Evolutionary conservation across 2,329 filamentous ascomycete genomes (phyloP), one percentile per base, ranked within the genome.

Genomic region (Bretziella fagacearum): DNA sequence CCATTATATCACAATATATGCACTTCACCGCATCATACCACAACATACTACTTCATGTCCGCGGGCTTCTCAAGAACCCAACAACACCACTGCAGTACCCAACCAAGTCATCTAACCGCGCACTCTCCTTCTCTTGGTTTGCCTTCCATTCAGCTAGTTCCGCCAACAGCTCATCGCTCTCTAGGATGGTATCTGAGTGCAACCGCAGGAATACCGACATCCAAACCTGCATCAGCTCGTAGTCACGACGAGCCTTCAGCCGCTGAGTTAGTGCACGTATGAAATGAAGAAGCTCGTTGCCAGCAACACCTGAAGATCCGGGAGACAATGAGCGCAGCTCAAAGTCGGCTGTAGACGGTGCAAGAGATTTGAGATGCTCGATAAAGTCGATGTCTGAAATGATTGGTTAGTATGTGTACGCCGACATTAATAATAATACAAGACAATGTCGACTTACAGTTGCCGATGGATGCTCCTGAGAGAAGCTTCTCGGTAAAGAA

Each of bases 181-280:
- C 68, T 63, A 65, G 65, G 35, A 73, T 62, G 30, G 69, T 53
- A 53, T 76, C 72, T 52, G 73, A 73, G 61, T 96, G 89, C 33
- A 94, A 65, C 41, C 79, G 74, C 50, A 98, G 60, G 57, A 96
- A 93, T 1, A 96, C 89, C 2, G 81, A 79, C 86, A 98, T 96
- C 89, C 91, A 98, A 0, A 86, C 85, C 62, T 96, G 87, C 13
- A 85, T 82, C 32, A 98, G 70, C 63, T 98, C 91, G 61, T 93
- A 98, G 61, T 96, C 91, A 41, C 74, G 74, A 53, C 79, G 77
- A 44, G 74, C 67, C 36, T 67, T 63, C 45, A 96, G 65, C 10
- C 81, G 71, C 46, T 66, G 69, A 0, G 84, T 93, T 48, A 98
- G 63, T 1, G 86, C 86, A n/a, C 67, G 62, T 44, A 96, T 78